phyloP scores from a whole-genome alignment of 1,284 basidiomycete species.

The Apiotrichum akiyoshidainum region DNA sequence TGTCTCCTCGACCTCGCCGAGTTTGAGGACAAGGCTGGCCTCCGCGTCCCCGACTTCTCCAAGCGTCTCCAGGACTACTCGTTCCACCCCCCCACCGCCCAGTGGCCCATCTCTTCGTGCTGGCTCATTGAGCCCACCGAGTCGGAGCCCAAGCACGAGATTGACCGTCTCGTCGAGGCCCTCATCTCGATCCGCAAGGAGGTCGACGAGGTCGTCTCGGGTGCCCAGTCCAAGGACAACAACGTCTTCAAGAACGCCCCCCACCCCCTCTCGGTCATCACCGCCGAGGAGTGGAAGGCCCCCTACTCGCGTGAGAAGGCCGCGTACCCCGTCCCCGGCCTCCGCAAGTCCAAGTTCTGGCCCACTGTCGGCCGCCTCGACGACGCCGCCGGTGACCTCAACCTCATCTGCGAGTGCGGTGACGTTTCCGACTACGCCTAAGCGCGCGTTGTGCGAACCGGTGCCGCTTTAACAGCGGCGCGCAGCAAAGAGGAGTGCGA shows the following conservation, averaged over 20 bases:
- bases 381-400: conserved; percentile 58
- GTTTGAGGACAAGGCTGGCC: conserved; percentile 79
- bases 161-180: conserved; percentile 91
- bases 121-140: conserved; percentile 88
- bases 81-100: conserved; percentile 49
- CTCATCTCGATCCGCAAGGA: conserved; percentile 94
- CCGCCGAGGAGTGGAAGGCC: conserved; percentile 76
- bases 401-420: conserved; percentile 72
- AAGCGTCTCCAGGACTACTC: conserved; percentile 69
- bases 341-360: conserved; percentile 89
- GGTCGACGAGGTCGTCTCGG: conserved; percentile 79
- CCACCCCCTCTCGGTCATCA: conserved; percentile 75
- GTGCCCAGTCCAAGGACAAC: conserved; percentile 75
- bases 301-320: conserved; percentile 83
- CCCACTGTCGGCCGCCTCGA: conserved; percentile 83
- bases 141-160: conserved; percentile 83
- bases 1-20: conserved; percentile 91
- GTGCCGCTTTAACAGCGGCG: not conserved
- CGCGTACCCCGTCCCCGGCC: conserved; percentile 74
- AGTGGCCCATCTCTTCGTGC: conserved; percentile 84
- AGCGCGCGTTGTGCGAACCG: no score
- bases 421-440: conserved; percentile 69
- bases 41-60: conserved; percentile 93
- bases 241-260: conserved; percentile 93
- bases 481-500: no score